A percentile compares a stretch with the other conserved stretches of the same genome.
These are phyloP conservation scores for Wickerhamiella siamensis DNA, from an alignment of 805 yeast species.

Conservation along the genomic window DNA sequence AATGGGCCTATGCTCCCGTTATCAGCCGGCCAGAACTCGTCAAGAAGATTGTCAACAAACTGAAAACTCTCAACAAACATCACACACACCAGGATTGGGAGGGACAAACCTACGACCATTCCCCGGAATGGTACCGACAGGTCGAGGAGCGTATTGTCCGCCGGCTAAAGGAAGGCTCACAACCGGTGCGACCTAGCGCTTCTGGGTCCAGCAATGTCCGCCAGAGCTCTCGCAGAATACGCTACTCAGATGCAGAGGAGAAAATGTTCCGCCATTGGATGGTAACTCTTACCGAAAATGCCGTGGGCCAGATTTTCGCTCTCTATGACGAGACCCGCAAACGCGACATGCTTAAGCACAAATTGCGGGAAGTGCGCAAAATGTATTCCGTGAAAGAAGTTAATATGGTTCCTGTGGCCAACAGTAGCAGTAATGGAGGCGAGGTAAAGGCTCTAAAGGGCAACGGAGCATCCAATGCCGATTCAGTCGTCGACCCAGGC, in stretches of 20 bases:
- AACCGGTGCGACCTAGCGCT: neutral
- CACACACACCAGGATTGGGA: neutral
- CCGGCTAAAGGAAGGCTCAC: neutral
- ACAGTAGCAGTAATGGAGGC: no score
- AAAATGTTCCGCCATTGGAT: slow-evolving; percentile 2
- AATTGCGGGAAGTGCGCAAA: slow-evolving; percentile 1
- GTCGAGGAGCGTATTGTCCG: neutral
- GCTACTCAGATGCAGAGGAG: neutral
- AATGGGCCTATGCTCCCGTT: neutral
- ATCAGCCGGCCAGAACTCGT: neutral
- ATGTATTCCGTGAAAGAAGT: neutral
- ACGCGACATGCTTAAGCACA: slow-evolving; percentile 1
- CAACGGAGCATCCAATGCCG: neutral
- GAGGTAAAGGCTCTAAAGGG: neutral
- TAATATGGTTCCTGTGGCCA: neutral
- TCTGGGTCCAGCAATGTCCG: neutral
- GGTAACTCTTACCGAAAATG: neutral
- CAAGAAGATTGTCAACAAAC: slow-evolving; percentile 1
- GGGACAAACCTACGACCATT: neutral
- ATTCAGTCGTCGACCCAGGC: neutral
- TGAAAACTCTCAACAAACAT: neutral
- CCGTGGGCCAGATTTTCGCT: neutral
- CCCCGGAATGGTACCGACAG: neutral
- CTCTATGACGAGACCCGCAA: slow-evolving; percentile 1
- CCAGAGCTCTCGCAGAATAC: slow-evolving; percentile 1